Evolutionary conservation across 176 grass and related monocot genomes (phyloP).

Genomic region (Bothriochloa decipiens): DNA sequence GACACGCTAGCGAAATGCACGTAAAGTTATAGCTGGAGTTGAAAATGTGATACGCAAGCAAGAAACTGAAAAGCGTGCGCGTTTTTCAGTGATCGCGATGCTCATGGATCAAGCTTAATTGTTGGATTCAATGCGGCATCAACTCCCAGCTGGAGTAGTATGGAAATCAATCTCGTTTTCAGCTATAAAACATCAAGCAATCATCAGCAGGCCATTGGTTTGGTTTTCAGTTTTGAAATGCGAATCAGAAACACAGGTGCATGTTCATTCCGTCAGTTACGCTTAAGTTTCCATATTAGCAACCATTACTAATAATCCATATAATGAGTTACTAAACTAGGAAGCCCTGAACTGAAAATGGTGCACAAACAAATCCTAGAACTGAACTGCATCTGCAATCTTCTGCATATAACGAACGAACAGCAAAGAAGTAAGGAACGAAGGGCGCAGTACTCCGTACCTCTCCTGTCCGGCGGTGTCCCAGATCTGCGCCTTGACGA

Average conservation of each 20-base stretch:
- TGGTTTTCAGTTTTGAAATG: background rate
- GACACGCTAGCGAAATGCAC: slow-evolving; percentile 8
- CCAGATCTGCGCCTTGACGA: slow-evolving; percentile 88
- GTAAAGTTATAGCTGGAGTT: background rate
- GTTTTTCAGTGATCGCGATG: background rate
- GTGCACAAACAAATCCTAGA: background rate
- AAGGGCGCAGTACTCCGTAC: background rate
- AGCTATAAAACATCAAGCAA: background rate
- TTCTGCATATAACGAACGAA: background rate
- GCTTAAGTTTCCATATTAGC: background rate
- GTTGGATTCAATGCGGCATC: background rate
- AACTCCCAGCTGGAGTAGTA: background rate
- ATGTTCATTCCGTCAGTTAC: background rate
- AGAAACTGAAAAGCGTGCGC: background rate
- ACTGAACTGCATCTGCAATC: background rate
- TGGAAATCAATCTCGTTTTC: background rate
- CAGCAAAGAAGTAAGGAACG: background rate
- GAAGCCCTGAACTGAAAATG: slow-evolving; percentile 3
- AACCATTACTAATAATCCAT: background rate
- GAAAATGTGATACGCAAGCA: slow-evolving; percentile 4
- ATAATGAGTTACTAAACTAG: background rate
- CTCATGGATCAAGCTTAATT: too few relatives aligned
- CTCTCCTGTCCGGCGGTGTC: slow-evolving; percentile 84
- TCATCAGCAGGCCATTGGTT: background rate
- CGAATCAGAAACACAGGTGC: background rate